phyloP scores from a whole-genome alignment of 1,284 basidiomycete species.

The Mycosarcoma mackinlayi region DNA sequence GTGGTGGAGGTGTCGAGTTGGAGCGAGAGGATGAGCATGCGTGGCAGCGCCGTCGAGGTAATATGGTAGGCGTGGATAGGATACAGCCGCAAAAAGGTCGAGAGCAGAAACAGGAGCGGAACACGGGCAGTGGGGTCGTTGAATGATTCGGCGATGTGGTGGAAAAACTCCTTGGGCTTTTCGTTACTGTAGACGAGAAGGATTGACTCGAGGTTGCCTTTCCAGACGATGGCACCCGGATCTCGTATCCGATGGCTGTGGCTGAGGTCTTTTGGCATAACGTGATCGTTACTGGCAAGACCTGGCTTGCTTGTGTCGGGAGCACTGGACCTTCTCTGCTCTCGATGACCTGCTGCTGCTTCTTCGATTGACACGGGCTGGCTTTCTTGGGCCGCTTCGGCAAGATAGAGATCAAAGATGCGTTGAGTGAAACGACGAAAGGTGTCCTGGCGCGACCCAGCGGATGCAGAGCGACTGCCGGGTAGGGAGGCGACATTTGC shows the following conservation, averaged over 20 bases:
- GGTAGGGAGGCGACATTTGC: constrained; percentile 9
- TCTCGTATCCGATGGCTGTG: constrained; percentile 24
- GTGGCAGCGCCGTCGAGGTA: constrained; percentile 57
- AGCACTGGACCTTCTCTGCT: constrained; percentile 18
- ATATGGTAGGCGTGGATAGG: constrained; percentile 64
- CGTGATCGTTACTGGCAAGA: constrained; percentile 12
- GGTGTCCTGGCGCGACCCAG: constrained; percentile 33
- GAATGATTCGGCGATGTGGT: constrained; percentile 58
- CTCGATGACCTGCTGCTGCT: constrained; percentile 12
- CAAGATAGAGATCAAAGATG: constrained; percentile 62
- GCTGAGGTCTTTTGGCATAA: constrained; percentile 12
- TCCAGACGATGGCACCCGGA: constrained; percentile 46
- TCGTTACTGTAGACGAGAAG: constrained; percentile 56
- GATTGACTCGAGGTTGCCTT: constrained; percentile 58
- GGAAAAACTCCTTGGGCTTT: constrained; percentile 63
- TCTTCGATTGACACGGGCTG: constrained; percentile 25
- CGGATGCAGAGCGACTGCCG: constrained; percentile 30
- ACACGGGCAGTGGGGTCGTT: constrained; percentile 44
- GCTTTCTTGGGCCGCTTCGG: constrained; percentile 47
- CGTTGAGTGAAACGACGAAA: constrained; percentile 56
- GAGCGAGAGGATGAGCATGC: constrained; percentile 51
- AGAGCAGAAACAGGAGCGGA: constrained; percentile 59
- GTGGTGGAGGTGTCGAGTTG: constrained; percentile 61
- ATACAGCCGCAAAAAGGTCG: constrained; percentile 60
- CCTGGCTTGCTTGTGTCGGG: constrained; percentile 14